These are phyloP conservation scores for Tardiomyces depauwii DNA, from an alignment of 1,139 yeast genomes.

Conservation along the genomic window DNA sequence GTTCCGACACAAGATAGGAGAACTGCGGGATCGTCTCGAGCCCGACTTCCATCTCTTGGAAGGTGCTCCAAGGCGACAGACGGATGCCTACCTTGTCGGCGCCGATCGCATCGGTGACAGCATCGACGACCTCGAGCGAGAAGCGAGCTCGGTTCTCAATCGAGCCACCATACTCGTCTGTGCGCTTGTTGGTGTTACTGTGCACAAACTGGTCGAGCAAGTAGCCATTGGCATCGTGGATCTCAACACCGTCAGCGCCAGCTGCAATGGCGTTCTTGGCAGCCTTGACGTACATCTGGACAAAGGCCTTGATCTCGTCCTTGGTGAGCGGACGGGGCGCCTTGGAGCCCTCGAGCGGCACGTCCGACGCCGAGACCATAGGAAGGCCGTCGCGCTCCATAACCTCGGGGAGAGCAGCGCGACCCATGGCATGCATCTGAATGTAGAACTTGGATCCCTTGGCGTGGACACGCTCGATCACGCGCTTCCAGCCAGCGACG, in stretches of 20 bases:
- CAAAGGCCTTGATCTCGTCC: slow-evolving; percentile 32
- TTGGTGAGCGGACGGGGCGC: slow-evolving; percentile 31
- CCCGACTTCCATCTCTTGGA: slow-evolving; percentile 24
- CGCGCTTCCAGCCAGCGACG: slow-evolving; percentile 38
- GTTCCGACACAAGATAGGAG: slow-evolving; percentile 19
- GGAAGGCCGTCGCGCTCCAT: slow-evolving; percentile 28
- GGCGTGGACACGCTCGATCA: slow-evolving; percentile 40
- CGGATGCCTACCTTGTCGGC: slow-evolving; percentile 43
- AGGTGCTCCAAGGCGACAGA: slow-evolving; percentile 45
- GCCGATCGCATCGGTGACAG: slow-evolving; percentile 39
- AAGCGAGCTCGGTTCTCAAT: slow-evolving; percentile 54
- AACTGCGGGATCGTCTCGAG: slow-evolving; percentile 8
- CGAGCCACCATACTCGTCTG: slow-evolving; percentile 59
- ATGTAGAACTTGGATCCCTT: slow-evolving; percentile 39
- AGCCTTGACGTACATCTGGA: slow-evolving; percentile 30
- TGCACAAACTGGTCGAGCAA: slow-evolving; percentile 50
- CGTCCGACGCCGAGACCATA: slow-evolving; percentile 7
- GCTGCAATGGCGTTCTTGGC: slow-evolving; percentile 39
- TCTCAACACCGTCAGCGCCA: slow-evolving; percentile 59
- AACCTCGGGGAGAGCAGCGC: slow-evolving; percentile 35
- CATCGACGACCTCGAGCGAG: slow-evolving; percentile 45
- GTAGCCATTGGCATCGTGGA: slow-evolving; percentile 64
- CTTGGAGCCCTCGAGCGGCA: slow-evolving; percentile 20
- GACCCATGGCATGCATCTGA: slow-evolving; percentile 55
- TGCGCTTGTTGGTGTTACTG: slow-evolving; percentile 41